These are phyloP conservation scores for Umbelopsis sp. DNA, from an alignment of 192 early-diverging fungal species.

Conservation along the genomic window DNA sequence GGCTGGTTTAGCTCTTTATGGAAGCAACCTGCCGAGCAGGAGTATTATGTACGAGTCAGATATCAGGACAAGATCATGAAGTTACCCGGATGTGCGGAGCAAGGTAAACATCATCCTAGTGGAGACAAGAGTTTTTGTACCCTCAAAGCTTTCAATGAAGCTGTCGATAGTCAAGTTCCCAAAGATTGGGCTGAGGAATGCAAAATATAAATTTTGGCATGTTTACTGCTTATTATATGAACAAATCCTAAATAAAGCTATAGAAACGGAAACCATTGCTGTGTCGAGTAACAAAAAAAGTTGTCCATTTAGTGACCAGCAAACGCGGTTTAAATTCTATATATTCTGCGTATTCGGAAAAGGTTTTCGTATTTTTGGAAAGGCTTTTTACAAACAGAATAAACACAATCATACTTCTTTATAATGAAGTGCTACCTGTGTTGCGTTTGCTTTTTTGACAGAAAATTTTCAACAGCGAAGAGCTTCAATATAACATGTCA, in stretches of 20 bases:
- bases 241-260: background rate
- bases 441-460: no score
- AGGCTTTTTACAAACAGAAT: no score
- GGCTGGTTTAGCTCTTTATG: background rate
- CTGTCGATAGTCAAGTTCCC: slow-evolving; percentile 38
- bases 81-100: slow-evolving; percentile 34
- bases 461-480: no score
- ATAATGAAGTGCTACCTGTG: no score
- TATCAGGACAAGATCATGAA: slow-evolving; percentile 39
- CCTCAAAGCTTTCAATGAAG: slow-evolving; percentile 35
- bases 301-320: no score
- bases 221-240: background rate
- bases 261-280: no score
- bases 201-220: background rate
- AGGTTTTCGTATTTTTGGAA: no score
- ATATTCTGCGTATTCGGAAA: no score
- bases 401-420: no score
- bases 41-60: slow-evolving; percentile 41
- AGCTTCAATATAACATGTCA: no score
- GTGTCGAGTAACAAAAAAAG: no score
- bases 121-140: slow-evolving; percentile 43
- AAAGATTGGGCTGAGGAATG: slow-evolving; percentile 44
- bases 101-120: slow-evolving; percentile 35
- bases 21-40: background rate
- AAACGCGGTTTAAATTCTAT: no score